Percentiles rank a stretch among this genome's conserved stretches.
Conservation (phyloP, 495 filamentous ascomycete species). For the Penicillium arizonense region DNA sequence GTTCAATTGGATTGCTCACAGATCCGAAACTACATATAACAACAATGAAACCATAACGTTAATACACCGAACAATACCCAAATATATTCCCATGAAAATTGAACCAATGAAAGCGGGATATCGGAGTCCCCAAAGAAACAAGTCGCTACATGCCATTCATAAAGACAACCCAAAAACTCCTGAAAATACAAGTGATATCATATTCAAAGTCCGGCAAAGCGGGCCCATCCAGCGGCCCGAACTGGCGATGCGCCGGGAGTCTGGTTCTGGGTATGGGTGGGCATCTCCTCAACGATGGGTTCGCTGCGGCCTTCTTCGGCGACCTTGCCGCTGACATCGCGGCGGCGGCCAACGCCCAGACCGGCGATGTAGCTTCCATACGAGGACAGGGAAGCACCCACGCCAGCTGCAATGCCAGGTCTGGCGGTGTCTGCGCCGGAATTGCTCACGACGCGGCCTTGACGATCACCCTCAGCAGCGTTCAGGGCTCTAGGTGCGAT, state of each 20-base stretch:
- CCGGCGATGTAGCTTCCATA: conserved; percentile 60
- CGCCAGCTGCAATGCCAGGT: conserved; percentile 12
- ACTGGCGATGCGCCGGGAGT: conserved; percentile 11
- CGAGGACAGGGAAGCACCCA: conserved; percentile 37
- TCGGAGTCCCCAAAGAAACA: conserved; percentile 5
- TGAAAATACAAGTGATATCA: conserved; percentile 8
- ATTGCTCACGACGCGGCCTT: conserved; percentile 53
- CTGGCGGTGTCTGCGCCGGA: conserved; percentile 41
- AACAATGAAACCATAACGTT: neutral
- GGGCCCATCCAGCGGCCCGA: conserved; percentile 47
- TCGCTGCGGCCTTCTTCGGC: conserved; percentile 78
- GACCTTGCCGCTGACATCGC: conserved; percentile 80
- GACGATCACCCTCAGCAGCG: conserved; percentile 36
- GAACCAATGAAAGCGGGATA: conserved; percentile 4
- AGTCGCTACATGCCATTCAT: conserved; percentile 26
- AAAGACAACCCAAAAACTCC: conserved; percentile 17
- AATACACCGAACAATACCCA: neutral
- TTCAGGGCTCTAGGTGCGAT: conserved; percentile 1
- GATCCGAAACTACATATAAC: conserved; percentile 3
- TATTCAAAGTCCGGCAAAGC: conserved; percentile 44
- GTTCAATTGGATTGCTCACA: neutral
- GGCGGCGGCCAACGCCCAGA: conserved; percentile 43
- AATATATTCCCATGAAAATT: conserved; percentile 2
- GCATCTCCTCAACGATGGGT: conserved; percentile 13
- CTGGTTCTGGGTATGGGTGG: conserved; percentile 6